Evolutionary conservation across 2,329 filamentous ascomycete species (phyloP).

Genomic region (Hypomyces perniciosus): DNA sequence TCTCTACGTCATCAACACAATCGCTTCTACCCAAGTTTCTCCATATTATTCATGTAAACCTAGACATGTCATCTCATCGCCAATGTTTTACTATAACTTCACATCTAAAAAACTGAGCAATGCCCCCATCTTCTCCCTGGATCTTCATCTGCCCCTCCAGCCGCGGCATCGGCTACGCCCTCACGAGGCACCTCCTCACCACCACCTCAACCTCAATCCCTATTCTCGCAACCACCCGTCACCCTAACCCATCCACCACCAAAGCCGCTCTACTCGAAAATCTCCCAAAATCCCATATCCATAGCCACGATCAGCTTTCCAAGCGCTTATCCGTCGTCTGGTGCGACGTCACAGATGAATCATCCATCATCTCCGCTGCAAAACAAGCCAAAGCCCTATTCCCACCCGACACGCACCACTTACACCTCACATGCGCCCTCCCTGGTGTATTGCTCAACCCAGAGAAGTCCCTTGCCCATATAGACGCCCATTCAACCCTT

Average conservation of each 20-base stretch:
- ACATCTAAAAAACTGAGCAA: background rate
- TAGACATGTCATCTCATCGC: too few species aligned
- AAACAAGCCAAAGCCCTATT: slow-evolving; percentile 46
- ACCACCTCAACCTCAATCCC: slow-evolving; percentile 43
- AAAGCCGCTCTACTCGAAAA: slow-evolving; percentile 29
- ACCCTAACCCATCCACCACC: slow-evolving; percentile 26
- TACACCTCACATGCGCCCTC: slow-evolving; percentile 63
- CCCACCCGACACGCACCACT: slow-evolving; percentile 44
- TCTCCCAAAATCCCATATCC: slow-evolving; percentile 15
- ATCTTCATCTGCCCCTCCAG: slow-evolving; percentile 42
- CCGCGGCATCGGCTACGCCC: slow-evolving; percentile 43
- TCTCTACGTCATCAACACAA: too few species aligned
- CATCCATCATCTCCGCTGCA: slow-evolving; percentile 53
- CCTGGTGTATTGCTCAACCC: slow-evolving; percentile 63
- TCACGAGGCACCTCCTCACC: slow-evolving; percentile 43
- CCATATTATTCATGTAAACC: too few species aligned
- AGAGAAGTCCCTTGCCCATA: slow-evolving; percentile 63
- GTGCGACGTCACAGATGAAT: slow-evolving; percentile 53
- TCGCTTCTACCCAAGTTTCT: too few species aligned
- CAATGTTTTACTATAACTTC: background rate
- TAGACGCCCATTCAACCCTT: slow-evolving; percentile 56
- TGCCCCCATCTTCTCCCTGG: slow-evolving; percentile 44
- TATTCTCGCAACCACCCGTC: slow-evolving; percentile 41
- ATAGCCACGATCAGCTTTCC: slow-evolving; percentile 15
- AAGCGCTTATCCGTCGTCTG: slow-evolving; percentile 34